Evolutionary conservation across 768 basidiomycete genomes (phyloP).

Genomic region (Melanogaster broomeanus): DNA sequence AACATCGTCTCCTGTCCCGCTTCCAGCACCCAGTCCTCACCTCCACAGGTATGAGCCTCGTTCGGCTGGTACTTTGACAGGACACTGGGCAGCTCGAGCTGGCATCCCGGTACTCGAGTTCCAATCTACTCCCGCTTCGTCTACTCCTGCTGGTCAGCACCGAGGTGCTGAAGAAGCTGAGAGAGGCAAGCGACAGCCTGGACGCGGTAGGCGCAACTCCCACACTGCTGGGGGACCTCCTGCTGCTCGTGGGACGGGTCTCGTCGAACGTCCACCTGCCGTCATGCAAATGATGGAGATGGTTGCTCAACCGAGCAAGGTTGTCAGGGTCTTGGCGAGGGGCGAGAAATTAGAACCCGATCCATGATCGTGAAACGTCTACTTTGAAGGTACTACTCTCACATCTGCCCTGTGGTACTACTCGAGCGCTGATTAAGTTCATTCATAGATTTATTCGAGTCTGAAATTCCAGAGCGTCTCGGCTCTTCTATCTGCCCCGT

Average conservation of each 20-base stretch:
- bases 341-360: conserved; percentile 80
- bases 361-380: conserved; percentile 13
- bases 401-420: neutral
- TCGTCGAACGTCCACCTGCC: conserved; percentile 78
- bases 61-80: conserved; percentile 60
- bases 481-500: conserved; percentile 14
- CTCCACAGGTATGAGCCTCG: conserved; percentile 64
- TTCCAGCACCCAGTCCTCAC: conserved; percentile 59
- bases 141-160: conserved; percentile 17
- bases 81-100: conserved; percentile 67
- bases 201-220: conserved; percentile 32
- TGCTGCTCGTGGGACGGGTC: conserved; percentile 34
- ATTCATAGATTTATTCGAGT: conserved; percentile 11
- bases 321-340: conserved; percentile 77
- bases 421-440: neutral
- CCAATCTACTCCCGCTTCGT: conserved; percentile 29
- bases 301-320: conserved; percentile 70
- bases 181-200: conserved; percentile 28
- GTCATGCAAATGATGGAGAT: conserved; percentile 84
- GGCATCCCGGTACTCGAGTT: conserved; percentile 60
- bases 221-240: conserved; percentile 17
- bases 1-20: conserved; percentile 56
- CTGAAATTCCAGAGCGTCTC: conserved; percentile 19
- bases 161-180: conserved; percentile 35
- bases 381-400: conserved; percentile 12